These are phyloP conservation scores for Epichloe uncinata DNA, from an alignment of 2,329 filamentous ascomycete species.

Conservation along the genomic window DNA sequence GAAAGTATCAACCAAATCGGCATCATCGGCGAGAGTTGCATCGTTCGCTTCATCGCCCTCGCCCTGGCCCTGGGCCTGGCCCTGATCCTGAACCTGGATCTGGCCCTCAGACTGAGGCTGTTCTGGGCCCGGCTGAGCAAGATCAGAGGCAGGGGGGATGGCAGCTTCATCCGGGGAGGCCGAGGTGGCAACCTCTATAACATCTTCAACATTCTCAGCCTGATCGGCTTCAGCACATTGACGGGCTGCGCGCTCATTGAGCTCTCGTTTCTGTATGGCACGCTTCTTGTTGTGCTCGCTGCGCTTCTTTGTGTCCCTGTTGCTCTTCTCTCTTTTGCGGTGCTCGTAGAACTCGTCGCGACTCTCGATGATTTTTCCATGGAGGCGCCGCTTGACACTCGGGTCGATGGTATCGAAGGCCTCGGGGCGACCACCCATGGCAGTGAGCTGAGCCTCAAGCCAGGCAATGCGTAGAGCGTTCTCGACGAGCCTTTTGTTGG, in stretches of 20 bases:
- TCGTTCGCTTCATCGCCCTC: background rate
- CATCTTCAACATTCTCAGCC: background rate
- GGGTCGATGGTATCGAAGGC: conserved; percentile 1
- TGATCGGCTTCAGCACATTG: conserved; percentile 1
- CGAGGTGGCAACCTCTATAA: background rate
- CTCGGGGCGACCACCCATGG: conserved; percentile 1
- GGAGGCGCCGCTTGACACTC: background rate
- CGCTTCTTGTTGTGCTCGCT: conserved; percentile 3
- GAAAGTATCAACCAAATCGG: background rate
- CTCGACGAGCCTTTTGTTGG: conserved; percentile 7
- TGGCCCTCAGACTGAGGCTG: background rate
- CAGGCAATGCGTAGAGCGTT: conserved; percentile 4
- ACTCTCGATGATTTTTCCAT: background rate
- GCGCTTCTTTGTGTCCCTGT: background rate
- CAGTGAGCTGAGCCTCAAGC: conserved; percentile 3
- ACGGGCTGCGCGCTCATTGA: conserved; percentile 4
- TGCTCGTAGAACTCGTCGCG: background rate
- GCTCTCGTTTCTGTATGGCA: conserved; percentile 1
- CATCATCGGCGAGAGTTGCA: background rate
- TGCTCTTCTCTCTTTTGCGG: conserved; percentile 2
- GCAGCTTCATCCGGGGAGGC: background rate
- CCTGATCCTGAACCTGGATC: no score
- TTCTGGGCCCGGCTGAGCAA: background rate
- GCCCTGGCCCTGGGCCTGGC: background rate
- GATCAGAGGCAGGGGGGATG: background rate